These are phyloP conservation scores for Plantago coronopus DNA, from an alignment of 305 asterid genomes.

Conservation along the genomic window DNA sequence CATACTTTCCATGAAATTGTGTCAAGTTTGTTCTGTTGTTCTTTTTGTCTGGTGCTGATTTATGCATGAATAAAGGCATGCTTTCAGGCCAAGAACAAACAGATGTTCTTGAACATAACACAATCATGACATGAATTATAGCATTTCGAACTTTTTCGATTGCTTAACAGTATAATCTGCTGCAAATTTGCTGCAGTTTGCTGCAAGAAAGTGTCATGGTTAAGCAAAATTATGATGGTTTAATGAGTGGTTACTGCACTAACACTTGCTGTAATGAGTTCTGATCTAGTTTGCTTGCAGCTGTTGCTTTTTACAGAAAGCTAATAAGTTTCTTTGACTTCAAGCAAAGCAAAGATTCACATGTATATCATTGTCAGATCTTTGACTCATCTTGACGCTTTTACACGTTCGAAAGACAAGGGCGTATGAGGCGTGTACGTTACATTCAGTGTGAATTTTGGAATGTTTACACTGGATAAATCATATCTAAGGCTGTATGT, in stretches of 20 bases:
- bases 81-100: not conserved
- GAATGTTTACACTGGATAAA: constrained; percentile 1
- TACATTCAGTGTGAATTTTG: not conserved
- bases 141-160: too few species aligned
- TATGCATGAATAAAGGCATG: not conserved
- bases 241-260: not conserved
- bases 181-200: too few species aligned
- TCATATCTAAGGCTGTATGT: not conserved
- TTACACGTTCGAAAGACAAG: too few species aligned
- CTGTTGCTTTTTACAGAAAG: too few species aligned
- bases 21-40: too few species aligned
- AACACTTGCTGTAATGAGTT: not conserved
- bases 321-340: too few species aligned
- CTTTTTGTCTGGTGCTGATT: too few species aligned
- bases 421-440: not conserved
- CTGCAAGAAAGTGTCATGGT: not conserved
- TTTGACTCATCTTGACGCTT: too few species aligned
- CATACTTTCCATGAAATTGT: too few species aligned
- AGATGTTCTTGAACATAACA: not conserved
- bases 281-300: not conserved
- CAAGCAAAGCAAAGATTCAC: too few species aligned
- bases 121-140: not conserved
- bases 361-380: too few species aligned
- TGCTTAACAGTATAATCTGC: too few species aligned
- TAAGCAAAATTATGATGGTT: constrained; percentile 1